Evolutionary conservation across 2,329 filamentous ascomycete genomes (phyloP), one percentile per base, ranked within the genome.

Genomic region (Didymella glomerata): DNA sequence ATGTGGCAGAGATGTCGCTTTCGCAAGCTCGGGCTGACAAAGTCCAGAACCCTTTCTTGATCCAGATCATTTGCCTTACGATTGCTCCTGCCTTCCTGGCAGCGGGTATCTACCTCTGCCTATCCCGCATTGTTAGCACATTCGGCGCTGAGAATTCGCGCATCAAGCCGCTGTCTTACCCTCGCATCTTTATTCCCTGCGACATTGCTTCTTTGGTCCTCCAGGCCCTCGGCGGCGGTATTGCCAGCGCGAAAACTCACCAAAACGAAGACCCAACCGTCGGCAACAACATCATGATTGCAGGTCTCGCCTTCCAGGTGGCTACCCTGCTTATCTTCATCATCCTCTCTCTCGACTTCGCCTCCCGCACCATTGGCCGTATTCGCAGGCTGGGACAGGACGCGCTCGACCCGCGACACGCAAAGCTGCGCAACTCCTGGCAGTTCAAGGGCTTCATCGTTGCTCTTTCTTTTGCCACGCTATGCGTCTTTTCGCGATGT

Each of bases 101-200:
- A 27, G 88, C 88, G 0, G 86, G 86, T 58, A 86, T 90, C 69
- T 91, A 90, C 72, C 83, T 90, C 53, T 88, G 85, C 28, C 80
- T 89, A 28, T 77, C 77, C 2, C 74, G 74, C 44, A 77, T 78
- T 57, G 77, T 81, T 56, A 65, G 71, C 36, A 77, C 72, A 49
- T 79, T 80, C 63, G 79, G 72, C 32, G 54, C 69, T 11, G 61
- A 76, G 42, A 76, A 78, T 60, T 81, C 79, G 7, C 78, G 78
- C 62, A 74, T 83, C 58, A 73, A 70, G 24, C 80, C 83, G 0
- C 69, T 66, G 5, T 74, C 80, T 1, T 84, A 84, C 62, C 80
- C 82, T 2, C 80, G 78, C 62, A 79, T 84, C 51, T 84, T 85
- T 71, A 81, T 85, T 55, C 75, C 77, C 3, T 81, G 78, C 67